Percentiles rank a stretch among this genome's conserved stretches.
phyloP scores from a whole-genome alignment of 2,329 filamentous ascomycete genomes.

The Pseudocercospora cruenta region DNA sequence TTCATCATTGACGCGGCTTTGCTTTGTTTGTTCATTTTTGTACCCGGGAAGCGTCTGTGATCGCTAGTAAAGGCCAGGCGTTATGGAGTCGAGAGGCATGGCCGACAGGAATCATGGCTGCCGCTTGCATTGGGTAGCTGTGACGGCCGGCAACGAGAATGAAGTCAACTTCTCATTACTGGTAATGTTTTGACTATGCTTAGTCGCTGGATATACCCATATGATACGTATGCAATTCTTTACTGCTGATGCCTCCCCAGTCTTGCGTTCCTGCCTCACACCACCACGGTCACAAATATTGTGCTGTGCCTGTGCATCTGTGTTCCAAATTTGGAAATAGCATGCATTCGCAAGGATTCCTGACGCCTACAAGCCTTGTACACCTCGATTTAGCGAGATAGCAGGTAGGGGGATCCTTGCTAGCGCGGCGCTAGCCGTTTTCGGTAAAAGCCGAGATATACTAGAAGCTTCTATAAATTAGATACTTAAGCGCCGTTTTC shows the following conservation, averaged over 20 bases:
- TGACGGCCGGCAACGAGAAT: constrained; percentile 6
- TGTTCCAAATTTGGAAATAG: not conserved
- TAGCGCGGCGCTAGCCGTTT: too few relatives aligned
- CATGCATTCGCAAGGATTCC: not conserved
- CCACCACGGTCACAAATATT: not conserved
- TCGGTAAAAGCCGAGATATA: too few relatives aligned
- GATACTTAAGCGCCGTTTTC: too few relatives aligned
- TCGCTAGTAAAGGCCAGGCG: constrained; percentile 14
- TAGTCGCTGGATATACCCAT: constrained; percentile 5
- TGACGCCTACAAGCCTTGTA: not conserved
- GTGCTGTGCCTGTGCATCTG: not conserved
- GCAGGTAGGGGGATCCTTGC: too few relatives aligned
- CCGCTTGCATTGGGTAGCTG: not conserved
- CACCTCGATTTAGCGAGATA: too few relatives aligned
- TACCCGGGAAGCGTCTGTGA: constrained; percentile 81
- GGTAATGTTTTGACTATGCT: not conserved
- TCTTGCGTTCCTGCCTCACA: not conserved
- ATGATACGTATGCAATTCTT: constrained; percentile 8
- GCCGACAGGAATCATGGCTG: not conserved
- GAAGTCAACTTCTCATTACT: constrained; percentile 8
- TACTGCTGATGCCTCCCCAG: not conserved
- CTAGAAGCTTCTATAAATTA: too few relatives aligned
- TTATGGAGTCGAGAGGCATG: constrained; percentile 1
- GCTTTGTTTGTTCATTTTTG: constrained; percentile 88
- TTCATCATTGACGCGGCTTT: constrained; percentile 77